A percentile compares a stretch with the other conserved stretches of the same genome.
Conservation (phyloP, 2,329 filamentous ascomycete genomes). For the Ophiostoma sp. region DNA sequence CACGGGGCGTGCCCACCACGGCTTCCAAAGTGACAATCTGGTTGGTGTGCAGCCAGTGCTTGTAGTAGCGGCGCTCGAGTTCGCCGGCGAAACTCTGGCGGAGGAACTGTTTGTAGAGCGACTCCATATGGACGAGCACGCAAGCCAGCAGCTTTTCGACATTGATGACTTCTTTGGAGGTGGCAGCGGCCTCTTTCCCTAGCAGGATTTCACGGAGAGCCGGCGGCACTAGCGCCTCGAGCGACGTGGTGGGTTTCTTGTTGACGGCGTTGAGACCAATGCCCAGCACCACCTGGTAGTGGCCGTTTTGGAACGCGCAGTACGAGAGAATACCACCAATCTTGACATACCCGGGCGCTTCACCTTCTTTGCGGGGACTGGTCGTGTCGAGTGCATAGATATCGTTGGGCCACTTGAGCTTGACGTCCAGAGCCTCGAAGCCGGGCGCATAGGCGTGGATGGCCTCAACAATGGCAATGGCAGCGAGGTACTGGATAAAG, state of each 20-base stretch:
- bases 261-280: slow-evolving; percentile 87
- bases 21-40: slow-evolving; percentile 74
- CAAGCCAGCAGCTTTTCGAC: slow-evolving; percentile 80
- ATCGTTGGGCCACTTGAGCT: slow-evolving; percentile 97
- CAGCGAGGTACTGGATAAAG: slow-evolving; percentile 91
- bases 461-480: slow-evolving; percentile 81
- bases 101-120: slow-evolving; percentile 73
- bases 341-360: slow-evolving; percentile 64
- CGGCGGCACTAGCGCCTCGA: slow-evolving; percentile 68
- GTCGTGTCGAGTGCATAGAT: slow-evolving; percentile 73
- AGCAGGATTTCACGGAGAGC: slow-evolving; percentile 37
- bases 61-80: slow-evolving; percentile 77
- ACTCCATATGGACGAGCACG: slow-evolving; percentile 76
- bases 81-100: slow-evolving; percentile 70
- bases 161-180: slow-evolving; percentile 57
- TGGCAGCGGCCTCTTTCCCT: not conserved
- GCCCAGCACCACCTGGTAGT: slow-evolving; percentile 83
- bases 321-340: slow-evolving; percentile 93
- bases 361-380: not conserved
- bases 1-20: slow-evolving; percentile 68
- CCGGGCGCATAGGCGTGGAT: slow-evolving; percentile 76
- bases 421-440: slow-evolving; percentile 75
- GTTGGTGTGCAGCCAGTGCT: slow-evolving; percentile 80
- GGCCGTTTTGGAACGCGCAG: slow-evolving; percentile 72
- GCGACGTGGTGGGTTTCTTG: slow-evolving; percentile 78